phyloP scores from a whole-genome alignment of 495 filamentous ascomycete genomes.

The Hypomontagnella monticulosa region DNA sequence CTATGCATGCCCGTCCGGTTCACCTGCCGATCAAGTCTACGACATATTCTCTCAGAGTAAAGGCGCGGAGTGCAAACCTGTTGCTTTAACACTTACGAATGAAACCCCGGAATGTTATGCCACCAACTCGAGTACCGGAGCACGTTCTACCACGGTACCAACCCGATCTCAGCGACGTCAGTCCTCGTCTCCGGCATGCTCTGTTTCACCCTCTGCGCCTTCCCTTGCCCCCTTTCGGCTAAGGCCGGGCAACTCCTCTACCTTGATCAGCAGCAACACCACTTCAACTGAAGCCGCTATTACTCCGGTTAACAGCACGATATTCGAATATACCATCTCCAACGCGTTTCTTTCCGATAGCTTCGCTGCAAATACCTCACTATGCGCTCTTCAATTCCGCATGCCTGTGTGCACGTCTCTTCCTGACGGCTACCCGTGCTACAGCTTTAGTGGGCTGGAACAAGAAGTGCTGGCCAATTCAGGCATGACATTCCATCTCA shows the following conservation, averaged over 20 bases:
- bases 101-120: conserved; percentile 33
- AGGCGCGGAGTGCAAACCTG: conserved; percentile 18
- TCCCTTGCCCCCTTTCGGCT: conserved; percentile 38
- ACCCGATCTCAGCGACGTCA: conserved; percentile 8
- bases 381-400: conserved; percentile 45
- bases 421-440: conserved; percentile 43
- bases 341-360: conserved; percentile 18
- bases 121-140: conserved; percentile 9
- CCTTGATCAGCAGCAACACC: conserved; percentile 9
- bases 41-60: conserved; percentile 39
- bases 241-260: conserved; percentile 16
- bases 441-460: conserved; percentile 43
- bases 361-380: not conserved
- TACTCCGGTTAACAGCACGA: conserved; percentile 23
- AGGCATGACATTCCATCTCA: conserved; percentile 43
- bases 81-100: conserved; percentile 34
- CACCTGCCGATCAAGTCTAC: conserved; percentile 25
- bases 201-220: conserved; percentile 36
- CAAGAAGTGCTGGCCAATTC: conserved; percentile 41
- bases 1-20: conserved; percentile 35
- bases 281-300: conserved; percentile 26
- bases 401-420: conserved; percentile 43
- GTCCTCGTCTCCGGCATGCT: conserved; percentile 28
- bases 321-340: conserved; percentile 39
- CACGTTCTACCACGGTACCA: not conserved